These are phyloP conservation scores for Pestalotiopsis sp. DNA, from an alignment of 2,329 filamentous ascomycete species.

Conservation along the genomic window DNA sequence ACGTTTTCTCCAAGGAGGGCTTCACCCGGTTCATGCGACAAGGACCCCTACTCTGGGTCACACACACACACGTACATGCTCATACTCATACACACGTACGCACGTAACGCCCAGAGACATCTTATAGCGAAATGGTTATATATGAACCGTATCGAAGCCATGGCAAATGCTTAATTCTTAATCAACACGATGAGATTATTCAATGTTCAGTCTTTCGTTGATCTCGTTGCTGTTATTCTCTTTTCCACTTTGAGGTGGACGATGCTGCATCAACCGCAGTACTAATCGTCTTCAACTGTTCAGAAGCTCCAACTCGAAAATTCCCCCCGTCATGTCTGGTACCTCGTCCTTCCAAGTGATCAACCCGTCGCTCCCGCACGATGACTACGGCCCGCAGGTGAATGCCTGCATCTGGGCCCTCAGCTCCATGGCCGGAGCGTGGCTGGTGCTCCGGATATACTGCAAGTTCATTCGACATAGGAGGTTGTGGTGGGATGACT, in stretches of 20 bases:
- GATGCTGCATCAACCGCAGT: background rate
- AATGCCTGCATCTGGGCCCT: constrained; percentile 6
- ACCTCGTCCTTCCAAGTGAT: constrained; percentile 4
- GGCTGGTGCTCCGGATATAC: constrained; percentile 21
- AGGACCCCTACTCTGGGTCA: background rate
- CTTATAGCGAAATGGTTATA: background rate
- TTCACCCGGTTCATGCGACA: background rate
- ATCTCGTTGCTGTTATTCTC: background rate
- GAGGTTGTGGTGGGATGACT: constrained; percentile 35
- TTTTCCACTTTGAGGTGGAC: constrained; percentile 5
- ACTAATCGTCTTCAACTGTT: background rate
- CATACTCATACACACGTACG: background rate
- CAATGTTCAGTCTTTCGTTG: background rate
- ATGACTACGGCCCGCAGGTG: constrained; percentile 7
- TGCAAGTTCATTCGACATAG: constrained; percentile 28
- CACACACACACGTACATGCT: too few species aligned
- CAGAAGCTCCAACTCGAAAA: background rate
- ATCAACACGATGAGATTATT: background rate
- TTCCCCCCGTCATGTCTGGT: background rate
- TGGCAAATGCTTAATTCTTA: background rate
- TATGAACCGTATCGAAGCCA: background rate
- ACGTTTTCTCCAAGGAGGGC: background rate
- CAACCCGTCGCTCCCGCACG: constrained; percentile 10
- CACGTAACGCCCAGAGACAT: background rate
- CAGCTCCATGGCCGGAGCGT: constrained; percentile 5